phyloP scores from a whole-genome alignment of 2,329 filamentous ascomycete species.

The Dothistroma septosporum region DNA sequence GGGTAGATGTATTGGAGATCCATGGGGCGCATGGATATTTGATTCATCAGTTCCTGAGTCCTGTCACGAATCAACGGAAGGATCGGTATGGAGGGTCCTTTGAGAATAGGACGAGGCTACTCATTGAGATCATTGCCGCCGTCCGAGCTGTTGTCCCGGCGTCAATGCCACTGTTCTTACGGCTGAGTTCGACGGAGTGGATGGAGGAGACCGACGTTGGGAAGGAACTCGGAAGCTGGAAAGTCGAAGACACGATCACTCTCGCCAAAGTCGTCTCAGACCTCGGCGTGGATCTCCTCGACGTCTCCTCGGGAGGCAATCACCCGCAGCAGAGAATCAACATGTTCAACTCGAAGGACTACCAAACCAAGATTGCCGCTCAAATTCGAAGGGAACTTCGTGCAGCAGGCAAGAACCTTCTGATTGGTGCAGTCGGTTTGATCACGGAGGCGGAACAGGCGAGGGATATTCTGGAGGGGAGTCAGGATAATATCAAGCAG shows the following conservation, averaged over 20 bases:
- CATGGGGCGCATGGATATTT: conserved; percentile 71
- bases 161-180: conserved; percentile 65
- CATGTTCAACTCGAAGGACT: conserved; percentile 41
- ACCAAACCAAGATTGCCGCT: conserved; percentile 48
- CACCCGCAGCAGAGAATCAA: conserved; percentile 50
- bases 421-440: conserved; percentile 49
- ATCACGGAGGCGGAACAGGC: conserved; percentile 54
- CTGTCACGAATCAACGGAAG: conserved; percentile 62
- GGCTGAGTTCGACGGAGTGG: conserved; percentile 71
- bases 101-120: conserved; percentile 65
- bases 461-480: conserved; percentile 42
- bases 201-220: conserved; percentile 56
- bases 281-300: conserved; percentile 76
- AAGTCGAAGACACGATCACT: conserved; percentile 56
- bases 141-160: conserved; percentile 57
- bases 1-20: conserved; percentile 74
- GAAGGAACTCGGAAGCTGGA: conserved; percentile 61
- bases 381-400: conserved; percentile 42
- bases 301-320: conserved; percentile 74
- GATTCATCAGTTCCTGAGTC: conserved; percentile 64
- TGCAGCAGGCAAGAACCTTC: conserved; percentile 37
- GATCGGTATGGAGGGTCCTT: conserved; percentile 65
- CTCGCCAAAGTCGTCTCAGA: conserved; percentile 66
- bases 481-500: conserved; percentile 15
- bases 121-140: conserved; percentile 57